Evolutionary conservation across 2,329 filamentous ascomycete species (phyloP), one percentile per base, ranked within the genome.

Genomic region (Acrocalymma vagum): DNA sequence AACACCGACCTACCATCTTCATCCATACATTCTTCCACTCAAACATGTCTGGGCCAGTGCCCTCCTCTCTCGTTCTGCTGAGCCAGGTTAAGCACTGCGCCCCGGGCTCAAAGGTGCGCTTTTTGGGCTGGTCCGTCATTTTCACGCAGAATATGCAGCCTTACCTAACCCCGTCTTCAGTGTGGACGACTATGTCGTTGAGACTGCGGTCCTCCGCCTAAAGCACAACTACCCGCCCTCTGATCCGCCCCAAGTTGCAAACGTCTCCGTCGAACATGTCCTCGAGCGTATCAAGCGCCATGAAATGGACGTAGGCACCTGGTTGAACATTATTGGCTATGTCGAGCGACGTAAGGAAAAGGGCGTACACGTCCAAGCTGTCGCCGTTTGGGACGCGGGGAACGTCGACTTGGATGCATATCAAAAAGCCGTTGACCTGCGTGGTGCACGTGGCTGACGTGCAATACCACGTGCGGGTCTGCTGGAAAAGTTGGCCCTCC

Each of bases 261-360:
- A 75, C 24, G 88, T 95, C 23, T 83, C 94, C 58, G 78, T 95
- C 44, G 79, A 82, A 36, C 81, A 92, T 51, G 69, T 95, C 3
- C 78, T 95, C 5, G 79, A 85, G 57, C 78, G 73, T 8, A 71
- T 94, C 42, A 82, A 80, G 14, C 71, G 78, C 15, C 79, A 85
- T 40, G 78, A 88, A 34, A 79, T 87, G 36, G 78, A 84, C 34
- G 73, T 87, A 17, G 93, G 93, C n/a, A 80, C 86, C 45, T 96
- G 92, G 91, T 71, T 96, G 33, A 95, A 96, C 64, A 79, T 96
- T 3, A 82, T 96, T 52, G 93, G 92, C 5, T 95, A 95, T 65
- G 76, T 92, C 38, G 58, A 63, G 32, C 55, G 45, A 9, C 42
- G 48, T 8, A 52, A 53, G 21, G 51, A 59, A 20, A 45, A 41